Conservation (phyloP, 2,329 filamentous ascomycete species). For the Beauveria sp. region DNA sequence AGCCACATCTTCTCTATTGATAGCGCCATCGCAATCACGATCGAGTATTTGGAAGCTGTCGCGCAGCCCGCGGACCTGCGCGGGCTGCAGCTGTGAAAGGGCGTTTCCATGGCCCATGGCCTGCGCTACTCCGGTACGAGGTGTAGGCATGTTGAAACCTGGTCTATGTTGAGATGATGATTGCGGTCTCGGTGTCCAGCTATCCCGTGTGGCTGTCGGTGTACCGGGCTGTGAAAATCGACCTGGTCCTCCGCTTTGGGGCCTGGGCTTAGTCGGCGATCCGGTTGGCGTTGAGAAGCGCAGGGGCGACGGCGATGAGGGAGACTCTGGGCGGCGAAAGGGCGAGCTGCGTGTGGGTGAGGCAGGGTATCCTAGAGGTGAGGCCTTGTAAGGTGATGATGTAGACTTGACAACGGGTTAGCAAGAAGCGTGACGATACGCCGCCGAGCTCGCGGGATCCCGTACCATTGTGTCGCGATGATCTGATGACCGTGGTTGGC, state of each 20-base stretch:
- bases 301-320: slow-evolving; percentile 57
- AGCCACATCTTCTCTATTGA: slow-evolving; percentile 75
- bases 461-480: slow-evolving; percentile 11
- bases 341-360: slow-evolving; percentile 52
- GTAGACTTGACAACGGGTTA: slow-evolving; percentile 35
- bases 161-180: background rate
- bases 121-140: slow-evolving; percentile 28
- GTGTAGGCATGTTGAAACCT: slow-evolving; percentile 27
- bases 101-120: slow-evolving; percentile 41
- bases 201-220: slow-evolving; percentile 30
- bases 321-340: slow-evolving; percentile 54
- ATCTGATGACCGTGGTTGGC: slow-evolving; percentile 10
- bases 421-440: background rate
- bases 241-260: slow-evolving; percentile 18
- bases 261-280: slow-evolving; percentile 46
- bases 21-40: slow-evolving; percentile 74
- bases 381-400: slow-evolving; percentile 58
- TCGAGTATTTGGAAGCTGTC: slow-evolving; percentile 94
- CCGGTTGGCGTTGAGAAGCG: slow-evolving; percentile 57
- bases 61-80: slow-evolving; percentile 78
- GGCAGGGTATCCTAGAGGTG: slow-evolving; percentile 63
- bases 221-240: slow-evolving; percentile 34
- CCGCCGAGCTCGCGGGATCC: background rate
- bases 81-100: slow-evolving; percentile 66
- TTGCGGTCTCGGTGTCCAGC: slow-evolving; percentile 27